Base-by-base conservation (phyloP, 345 rosid species). In the Geranium brycei region DNA sequence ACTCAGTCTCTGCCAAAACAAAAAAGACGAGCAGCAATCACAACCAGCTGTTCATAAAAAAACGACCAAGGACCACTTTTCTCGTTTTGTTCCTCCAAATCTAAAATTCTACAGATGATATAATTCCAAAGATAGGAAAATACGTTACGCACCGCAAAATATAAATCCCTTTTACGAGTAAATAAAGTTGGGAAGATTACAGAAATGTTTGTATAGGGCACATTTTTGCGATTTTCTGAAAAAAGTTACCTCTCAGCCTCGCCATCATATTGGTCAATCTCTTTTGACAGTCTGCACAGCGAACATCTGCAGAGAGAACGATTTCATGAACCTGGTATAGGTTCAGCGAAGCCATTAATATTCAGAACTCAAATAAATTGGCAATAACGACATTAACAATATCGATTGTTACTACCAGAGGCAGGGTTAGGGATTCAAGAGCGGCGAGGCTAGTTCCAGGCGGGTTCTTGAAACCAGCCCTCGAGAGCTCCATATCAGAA, bases 301-400 rank as follows among this genome's bases (percentile, higher is more conserved):
- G 72, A 60, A 90, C 82, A 71, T 90, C 97, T 17, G 91, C 97
- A 5, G 88, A 81, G 40, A 90, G 68, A 70, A 90, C 97, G 70
- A 90, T 83, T 70, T 89, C 95, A 64, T 90, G 95, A 51, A 90
- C 78, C 99, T 92, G 82, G n/a, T 35, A 23, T 23, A 23, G 28
- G 28, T 23, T 23, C 28, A 2, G 1, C 32, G 32, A 71, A 8
- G 14, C 64, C n/a, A 59, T 17, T 56, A 66, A 28, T 31, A 63
- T 18, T 19, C 10, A 19, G 15, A 38, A 61, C 62, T 11, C 18
- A 23, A 23, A 23, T 0, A 23, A 23, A 23, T 0, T 23, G 1
- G 28, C 28, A 23, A 23, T 23, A 23, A 23, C 28, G 28, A 23
- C 28, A 2, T 23, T 23, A 23, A 23, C 28, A 23, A 23, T 23